phyloP scores from a whole-genome alignment of 768 basidiomycete species.

The Suillus weaverae region DNA sequence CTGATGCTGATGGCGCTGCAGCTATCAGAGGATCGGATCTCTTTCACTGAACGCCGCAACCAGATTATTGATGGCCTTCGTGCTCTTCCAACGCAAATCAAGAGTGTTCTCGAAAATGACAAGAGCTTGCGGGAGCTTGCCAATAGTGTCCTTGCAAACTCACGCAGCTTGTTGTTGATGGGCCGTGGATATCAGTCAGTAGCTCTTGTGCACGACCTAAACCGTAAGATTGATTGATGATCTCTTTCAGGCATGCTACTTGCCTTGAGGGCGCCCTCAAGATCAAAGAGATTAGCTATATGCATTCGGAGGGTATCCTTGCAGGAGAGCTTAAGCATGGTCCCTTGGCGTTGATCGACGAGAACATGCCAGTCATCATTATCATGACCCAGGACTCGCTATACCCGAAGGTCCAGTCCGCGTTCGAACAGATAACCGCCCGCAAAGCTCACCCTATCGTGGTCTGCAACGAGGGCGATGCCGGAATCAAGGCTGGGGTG shows the following conservation, averaged over 20 bases:
- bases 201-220: not conserved
- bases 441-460: slow-evolving; percentile 96
- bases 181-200: slow-evolving; percentile 94
- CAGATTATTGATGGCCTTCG: slow-evolving; percentile 94
- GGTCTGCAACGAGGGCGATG: slow-evolving; percentile 92
- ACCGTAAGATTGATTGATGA: slow-evolving; percentile 4
- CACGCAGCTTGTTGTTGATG: slow-evolving; percentile 92
- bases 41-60: slow-evolving; percentile 84
- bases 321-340: slow-evolving; percentile 99
- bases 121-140: slow-evolving; percentile 77
- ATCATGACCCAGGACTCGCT: slow-evolving; percentile 99
- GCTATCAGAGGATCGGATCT: slow-evolving; percentile 95
- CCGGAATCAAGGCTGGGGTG: slow-evolving; percentile 66
- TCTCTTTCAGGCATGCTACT: slow-evolving; percentile 70
- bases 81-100: slow-evolving; percentile 87
- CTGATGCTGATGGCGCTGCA: slow-evolving; percentile 98
- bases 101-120: slow-evolving; percentile 82
- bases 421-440: slow-evolving; percentile 95
- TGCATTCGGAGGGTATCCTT: slow-evolving; percentile 69
- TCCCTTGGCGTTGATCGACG: slow-evolving; percentile 95
- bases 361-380: slow-evolving; percentile 98
- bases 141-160: slow-evolving; percentile 67
- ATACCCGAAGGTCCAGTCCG: slow-evolving; percentile 97
- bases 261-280: slow-evolving; percentile 98
- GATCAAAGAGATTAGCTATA: slow-evolving; percentile 98